Conservation (phyloP, 2,329 filamentous ascomycete genomes). For the Fusarium cicatricum region DNA sequence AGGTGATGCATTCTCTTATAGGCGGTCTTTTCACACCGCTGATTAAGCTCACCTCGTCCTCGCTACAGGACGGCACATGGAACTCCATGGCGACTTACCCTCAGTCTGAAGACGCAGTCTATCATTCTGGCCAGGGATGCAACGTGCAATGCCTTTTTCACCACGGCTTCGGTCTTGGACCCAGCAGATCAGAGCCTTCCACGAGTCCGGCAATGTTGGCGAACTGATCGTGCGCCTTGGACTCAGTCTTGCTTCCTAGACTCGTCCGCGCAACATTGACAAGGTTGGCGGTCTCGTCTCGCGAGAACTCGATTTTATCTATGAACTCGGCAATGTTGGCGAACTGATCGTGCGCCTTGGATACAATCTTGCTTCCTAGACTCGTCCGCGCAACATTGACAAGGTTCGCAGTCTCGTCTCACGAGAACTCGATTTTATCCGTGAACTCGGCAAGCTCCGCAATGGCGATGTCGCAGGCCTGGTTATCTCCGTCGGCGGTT, state of each 20-base stretch:
- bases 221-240: conserved; percentile 98
- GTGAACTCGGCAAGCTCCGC: conserved; percentile 92
- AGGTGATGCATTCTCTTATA: too few relatives aligned
- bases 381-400: conserved; percentile 95
- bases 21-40: too few relatives aligned
- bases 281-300: conserved; percentile 82
- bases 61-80: too few relatives aligned
- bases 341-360: conserved; percentile 98
- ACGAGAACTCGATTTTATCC: conserved; percentile 87
- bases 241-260: conserved; percentile 98
- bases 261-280: conserved; percentile 95
- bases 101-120: too few relatives aligned
- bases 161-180: too few relatives aligned
- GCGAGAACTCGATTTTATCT: conserved; percentile 87
- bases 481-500: conserved; percentile 97
- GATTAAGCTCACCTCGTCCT: too few relatives aligned
- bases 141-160: too few relatives aligned
- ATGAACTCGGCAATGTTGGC: conserved; percentile 95
- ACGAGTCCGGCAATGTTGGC: conserved; percentile 95
- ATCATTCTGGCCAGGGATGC: too few relatives aligned
- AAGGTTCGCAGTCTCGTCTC: conserved; percentile 82
- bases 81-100: too few relatives aligned
- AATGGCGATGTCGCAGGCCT: conserved; percentile 96
- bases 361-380: conserved; percentile 98
- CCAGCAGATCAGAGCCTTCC: too few relatives aligned